Conservation (phyloP, 2,329 filamentous ascomycete species). For the Colletotrichum spinosum region DNA sequence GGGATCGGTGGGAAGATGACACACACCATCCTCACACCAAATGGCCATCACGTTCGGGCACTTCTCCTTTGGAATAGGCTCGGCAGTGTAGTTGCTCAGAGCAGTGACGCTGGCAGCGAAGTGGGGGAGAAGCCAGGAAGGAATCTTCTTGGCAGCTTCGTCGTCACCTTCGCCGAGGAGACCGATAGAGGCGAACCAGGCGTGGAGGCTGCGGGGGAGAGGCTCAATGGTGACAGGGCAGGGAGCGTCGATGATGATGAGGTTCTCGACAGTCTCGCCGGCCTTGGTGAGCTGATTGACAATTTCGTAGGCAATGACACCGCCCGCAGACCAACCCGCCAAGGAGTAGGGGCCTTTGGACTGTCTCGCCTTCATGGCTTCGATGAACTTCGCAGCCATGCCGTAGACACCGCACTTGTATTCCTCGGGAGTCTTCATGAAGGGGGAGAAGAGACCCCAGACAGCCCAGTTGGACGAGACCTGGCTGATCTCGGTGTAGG, state of each 20-base stretch:
- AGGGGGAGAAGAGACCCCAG: constrained; percentile 70
- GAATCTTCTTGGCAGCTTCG: constrained; percentile 63
- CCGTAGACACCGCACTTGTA: constrained; percentile 68
- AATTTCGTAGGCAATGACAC: constrained; percentile 77
- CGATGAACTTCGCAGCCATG: constrained; percentile 61
- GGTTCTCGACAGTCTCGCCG: constrained; percentile 67
- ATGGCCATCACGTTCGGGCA: constrained; percentile 73
- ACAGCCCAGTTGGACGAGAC: constrained; percentile 61
- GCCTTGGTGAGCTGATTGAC: constrained; percentile 69
- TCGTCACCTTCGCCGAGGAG: constrained; percentile 73
- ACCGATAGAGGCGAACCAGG: constrained; percentile 79
- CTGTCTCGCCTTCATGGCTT: constrained; percentile 76
- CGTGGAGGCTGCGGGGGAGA: constrained; percentile 72
- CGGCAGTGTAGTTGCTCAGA: constrained; percentile 76
- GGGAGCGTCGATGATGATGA: constrained; percentile 75
- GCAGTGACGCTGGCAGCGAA: constrained; percentile 77
- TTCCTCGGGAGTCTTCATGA: constrained; percentile 70
- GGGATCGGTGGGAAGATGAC: constrained; percentile 73
- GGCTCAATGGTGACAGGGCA: constrained; percentile 76
- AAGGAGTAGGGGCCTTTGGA: constrained; percentile 75
- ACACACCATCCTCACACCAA: constrained; percentile 81
- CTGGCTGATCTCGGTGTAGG: constrained; percentile 71
- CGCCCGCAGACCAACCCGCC: constrained; percentile 82
- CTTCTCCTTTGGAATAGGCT: constrained; percentile 68
- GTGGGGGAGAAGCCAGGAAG: constrained; percentile 79